Base-by-base conservation (phyloP, 2,329 filamentous ascomycete genomes). In the Fusarium xyrophilum region DNA sequence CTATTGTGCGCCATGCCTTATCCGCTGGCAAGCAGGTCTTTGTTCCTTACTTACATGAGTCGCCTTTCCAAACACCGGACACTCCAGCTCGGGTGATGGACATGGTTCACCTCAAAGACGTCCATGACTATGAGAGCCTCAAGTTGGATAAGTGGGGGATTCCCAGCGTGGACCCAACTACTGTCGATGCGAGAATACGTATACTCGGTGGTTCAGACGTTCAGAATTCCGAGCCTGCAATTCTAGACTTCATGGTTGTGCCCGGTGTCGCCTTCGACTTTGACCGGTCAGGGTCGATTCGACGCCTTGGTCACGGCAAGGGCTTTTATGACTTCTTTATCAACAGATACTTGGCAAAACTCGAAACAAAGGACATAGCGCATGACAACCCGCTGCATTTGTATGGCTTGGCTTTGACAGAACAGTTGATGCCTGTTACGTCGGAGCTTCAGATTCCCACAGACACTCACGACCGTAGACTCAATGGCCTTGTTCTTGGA, bases 251-350 rank as follows among this genome's bases (percentile, higher is more conserved):
- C 69, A 91, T 99, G 68, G 84, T 99, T 30, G 88, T 98, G 84
- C 96, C 96, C 2, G 96, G 94, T 15, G 92, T 99, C 74, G 95
- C 93, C 6, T 99, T 99, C 79, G 94, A 97, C 77, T 71, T 83
- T 52, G 84, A 88, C 63, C 75, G 79, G 14, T 79, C 79, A 27
- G 83, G 83, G 6, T 82, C 81, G 15, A 86, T 96, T 64, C 87
- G 90, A 70, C 87, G 96, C 72, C 85, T 98, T 23, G 96, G 96
- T 40, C 96, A 99, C 79, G 96, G 96, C 59, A 97, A 93, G 79
- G 96, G 96, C 33, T 99, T 97, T 81, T 99, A 99, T 83, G 96
- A 99, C 82, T 91, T 89, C 78, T 99, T 97, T 79, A 81, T 99
- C 76, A 88, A 90, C 74, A 88, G 90, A 71, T 97, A 94, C 74